These are phyloP conservation scores for Simplicillium aogashimaense DNA, from an alignment of 2,329 filamentous ascomycete species.

Conservation along the genomic window DNA sequence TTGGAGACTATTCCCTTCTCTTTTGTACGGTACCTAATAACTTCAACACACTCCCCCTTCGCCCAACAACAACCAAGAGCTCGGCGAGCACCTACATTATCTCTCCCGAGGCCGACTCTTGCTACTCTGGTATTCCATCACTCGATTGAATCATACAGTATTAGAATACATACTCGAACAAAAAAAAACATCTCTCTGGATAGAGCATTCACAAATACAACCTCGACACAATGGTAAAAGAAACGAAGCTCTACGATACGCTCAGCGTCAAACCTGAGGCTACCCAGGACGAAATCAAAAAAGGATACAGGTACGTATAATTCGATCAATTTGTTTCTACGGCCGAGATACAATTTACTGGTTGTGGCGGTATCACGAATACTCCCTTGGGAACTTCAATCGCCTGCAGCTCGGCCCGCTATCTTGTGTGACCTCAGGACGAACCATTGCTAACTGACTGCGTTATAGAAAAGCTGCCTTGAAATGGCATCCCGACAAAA, in stretches of 20 bases:
- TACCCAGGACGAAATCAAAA: constrained; percentile 91
- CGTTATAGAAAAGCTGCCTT: constrained; percentile 68
- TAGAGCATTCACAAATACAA: neutral
- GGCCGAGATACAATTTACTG: neutral
- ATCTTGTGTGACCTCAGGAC: neutral
- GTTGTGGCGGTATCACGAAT: no score
- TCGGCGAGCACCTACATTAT: neutral
- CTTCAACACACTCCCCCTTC: no score
- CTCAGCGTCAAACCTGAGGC: constrained; percentile 71
- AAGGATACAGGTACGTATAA: constrained; percentile 68
- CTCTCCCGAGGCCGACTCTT: neutral
- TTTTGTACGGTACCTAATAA: no score
- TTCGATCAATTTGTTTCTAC: constrained; percentile 4
- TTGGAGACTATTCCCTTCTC: no score
- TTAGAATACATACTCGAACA: neutral
- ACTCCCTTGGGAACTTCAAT: no score
- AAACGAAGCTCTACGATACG: constrained; percentile 90
- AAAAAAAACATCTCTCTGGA: no score
- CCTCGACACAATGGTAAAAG: constrained; percentile 66
- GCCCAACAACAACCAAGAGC: neutral
- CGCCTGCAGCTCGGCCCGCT: no score
- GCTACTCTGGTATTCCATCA: neutral
- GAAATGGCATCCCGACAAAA: constrained; percentile 96
- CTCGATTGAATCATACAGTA: neutral
- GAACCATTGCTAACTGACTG: constrained; percentile 5